A percentile compares a stretch with the other conserved stretches of the same genome.
Evolutionary conservation across 495 filamentous ascomycete genomes (phyloP).

Genomic region (Penicillium longicatenatum): DNA sequence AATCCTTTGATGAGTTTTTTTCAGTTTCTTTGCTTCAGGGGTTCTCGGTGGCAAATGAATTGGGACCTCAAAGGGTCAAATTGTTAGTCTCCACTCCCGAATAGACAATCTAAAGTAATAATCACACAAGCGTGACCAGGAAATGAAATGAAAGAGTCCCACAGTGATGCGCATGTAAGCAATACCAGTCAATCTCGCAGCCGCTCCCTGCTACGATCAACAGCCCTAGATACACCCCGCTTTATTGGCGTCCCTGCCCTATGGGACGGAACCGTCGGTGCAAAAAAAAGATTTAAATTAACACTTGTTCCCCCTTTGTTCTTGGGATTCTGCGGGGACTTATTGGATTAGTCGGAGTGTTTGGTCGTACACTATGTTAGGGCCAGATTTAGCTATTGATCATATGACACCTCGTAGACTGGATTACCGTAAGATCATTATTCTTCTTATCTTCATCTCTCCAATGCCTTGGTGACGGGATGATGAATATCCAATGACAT

Average conservation of each 20-base stretch:
- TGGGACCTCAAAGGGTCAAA: conserved; percentile 1
- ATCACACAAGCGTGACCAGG: conserved; percentile 11
- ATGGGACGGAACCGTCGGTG: conserved; percentile 10
- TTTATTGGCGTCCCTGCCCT: conserved; percentile 20
- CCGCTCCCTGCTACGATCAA: conserved; percentile 33
- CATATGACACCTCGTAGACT: neutral
- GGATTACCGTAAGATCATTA: neutral
- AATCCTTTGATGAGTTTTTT: neutral
- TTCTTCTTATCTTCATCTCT: neutral
- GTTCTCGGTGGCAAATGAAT: conserved; percentile 1
- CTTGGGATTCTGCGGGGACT: conserved; percentile 19
- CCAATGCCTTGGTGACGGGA: neutral
- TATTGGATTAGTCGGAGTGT: conserved; percentile 3
- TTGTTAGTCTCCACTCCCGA: conserved; percentile 1
- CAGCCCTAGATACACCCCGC: conserved; percentile 28
- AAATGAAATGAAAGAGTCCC: conserved; percentile 1
- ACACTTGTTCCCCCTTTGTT: conserved; percentile 1
- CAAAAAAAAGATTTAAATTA: conserved; percentile 8
- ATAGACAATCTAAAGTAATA: conserved; percentile 1
- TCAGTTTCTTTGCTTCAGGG: conserved; percentile 7
- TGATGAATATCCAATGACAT: conserved; percentile 23
- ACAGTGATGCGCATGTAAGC: conserved; percentile 20
- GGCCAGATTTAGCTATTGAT: neutral
- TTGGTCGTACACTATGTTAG: neutral
- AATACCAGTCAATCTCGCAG: conserved; percentile 32